These are phyloP conservation scores for Cucurbita pepo DNA, from an alignment of 306 rosid genomes.

Conservation along the genomic window DNA sequence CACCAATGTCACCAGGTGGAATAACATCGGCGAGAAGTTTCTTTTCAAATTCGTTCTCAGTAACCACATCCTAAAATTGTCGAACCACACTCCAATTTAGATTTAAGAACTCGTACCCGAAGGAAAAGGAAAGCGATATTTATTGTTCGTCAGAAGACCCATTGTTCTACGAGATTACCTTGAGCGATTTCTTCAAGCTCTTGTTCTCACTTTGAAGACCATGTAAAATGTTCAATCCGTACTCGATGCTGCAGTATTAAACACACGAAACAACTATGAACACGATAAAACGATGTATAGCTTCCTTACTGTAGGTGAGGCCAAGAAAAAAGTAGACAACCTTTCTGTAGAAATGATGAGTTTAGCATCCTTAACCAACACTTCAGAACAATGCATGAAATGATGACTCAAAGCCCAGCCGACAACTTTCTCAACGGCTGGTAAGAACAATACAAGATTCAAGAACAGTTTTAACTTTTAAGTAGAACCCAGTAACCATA, in stretches of 20 bases:
- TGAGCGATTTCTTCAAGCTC: constrained; percentile 55
- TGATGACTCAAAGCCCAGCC: constrained; percentile 87
- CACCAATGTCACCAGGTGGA: constrained; percentile 83
- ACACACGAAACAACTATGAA: constrained; percentile 12
- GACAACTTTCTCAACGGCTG: constrained; percentile 69
- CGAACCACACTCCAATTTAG: neutral
- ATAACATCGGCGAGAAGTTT: constrained; percentile 84
- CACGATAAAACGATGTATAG: neutral
- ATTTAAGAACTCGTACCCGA: neutral
- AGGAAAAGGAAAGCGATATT: neutral
- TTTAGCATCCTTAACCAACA: constrained; percentile 36
- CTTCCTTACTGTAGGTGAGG: neutral
- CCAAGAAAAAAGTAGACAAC: constrained; percentile 21
- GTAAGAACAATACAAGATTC: neutral
- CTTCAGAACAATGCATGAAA: constrained; percentile 45
- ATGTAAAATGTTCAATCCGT: constrained; percentile 58
- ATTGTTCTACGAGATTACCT: constrained; percentile 27
- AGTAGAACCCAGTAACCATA: neutral
- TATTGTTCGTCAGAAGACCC: neutral
- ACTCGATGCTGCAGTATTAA: constrained; percentile 46
- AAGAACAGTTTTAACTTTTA: neutral
- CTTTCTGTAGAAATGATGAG: constrained; percentile 58
- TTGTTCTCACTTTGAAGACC: constrained; percentile 68
- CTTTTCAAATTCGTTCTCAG: constrained; percentile 90
- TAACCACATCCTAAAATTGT: constrained; percentile 65